phyloP scores from a whole-genome alignment of 139 green algal species.

The Coelastrella sp. region DNA sequence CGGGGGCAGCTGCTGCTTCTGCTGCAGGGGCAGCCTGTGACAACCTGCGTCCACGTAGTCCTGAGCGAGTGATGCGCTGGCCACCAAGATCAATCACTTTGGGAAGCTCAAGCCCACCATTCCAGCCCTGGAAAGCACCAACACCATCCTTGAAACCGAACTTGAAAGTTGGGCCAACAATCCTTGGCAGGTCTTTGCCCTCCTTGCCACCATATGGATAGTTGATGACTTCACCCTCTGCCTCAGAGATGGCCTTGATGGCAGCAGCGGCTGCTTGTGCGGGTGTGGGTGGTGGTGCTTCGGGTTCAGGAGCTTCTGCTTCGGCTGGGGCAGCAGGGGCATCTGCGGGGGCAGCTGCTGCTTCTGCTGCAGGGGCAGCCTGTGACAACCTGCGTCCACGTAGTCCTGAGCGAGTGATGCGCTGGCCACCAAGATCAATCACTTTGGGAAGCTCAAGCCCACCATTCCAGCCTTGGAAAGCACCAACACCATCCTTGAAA shows the following conservation, averaged over 20 bases:
- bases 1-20: too few relatives aligned
- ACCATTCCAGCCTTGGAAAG: too few relatives aligned
- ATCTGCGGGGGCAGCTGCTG: background rate
- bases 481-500: constrained; percentile 39
- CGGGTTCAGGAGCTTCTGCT: background rate
- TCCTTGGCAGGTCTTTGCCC: constrained; percentile 30
- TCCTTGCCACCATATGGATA: background rate
- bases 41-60: constrained; percentile 23
- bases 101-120: too few relatives aligned
- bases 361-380: too few relatives aligned
- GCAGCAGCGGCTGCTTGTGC: too few relatives aligned
- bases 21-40: too few relatives aligned
- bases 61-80: constrained; percentile 2
- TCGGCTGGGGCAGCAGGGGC: background rate
- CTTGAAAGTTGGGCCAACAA: constrained; percentile 33
- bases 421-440: constrained; percentile 34
- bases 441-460: constrained; percentile 29
- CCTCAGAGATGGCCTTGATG: background rate
- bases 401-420: constrained; percentile 9
- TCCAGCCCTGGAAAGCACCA: too few relatives aligned
- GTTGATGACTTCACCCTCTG: background rate
- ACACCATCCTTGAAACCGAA: constrained; percentile 33
- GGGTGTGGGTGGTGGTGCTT: too few relatives aligned
- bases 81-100: constrained; percentile 40
- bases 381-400: constrained; percentile 21